A percentile compares a stretch with the other conserved stretches of the same genome.
phyloP scores from a whole-genome alignment of 805 yeast species.

The Tetrapisispora pingtungensis region DNA sequence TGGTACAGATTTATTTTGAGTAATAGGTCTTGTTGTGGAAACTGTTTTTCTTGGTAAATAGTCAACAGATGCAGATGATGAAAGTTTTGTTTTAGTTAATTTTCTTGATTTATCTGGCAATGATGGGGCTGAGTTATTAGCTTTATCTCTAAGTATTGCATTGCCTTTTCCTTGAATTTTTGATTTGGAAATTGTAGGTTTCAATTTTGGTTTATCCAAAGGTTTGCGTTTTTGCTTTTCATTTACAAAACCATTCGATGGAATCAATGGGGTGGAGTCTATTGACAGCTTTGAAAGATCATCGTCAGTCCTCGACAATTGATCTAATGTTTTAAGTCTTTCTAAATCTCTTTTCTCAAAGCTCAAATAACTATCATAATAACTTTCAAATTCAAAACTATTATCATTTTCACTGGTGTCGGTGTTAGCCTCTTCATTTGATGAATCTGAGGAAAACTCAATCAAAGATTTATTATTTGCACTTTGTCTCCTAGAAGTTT shows the following conservation, averaged over 20 bases:
- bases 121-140: constrained; percentile 15
- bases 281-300: background rate
- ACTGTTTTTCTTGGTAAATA: background rate
- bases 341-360: constrained; percentile 11
- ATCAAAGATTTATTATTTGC: background rate
- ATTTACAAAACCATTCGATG: background rate
- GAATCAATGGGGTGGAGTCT: constrained; percentile 3
- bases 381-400: constrained; percentile 17
- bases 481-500: background rate
- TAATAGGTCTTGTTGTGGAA: background rate
- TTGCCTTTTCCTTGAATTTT: background rate
- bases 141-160: constrained; percentile 3
- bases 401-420: background rate
- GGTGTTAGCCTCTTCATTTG: background rate
- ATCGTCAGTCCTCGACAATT: constrained; percentile 6
- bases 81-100: background rate
- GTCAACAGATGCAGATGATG: constrained; percentile 2
- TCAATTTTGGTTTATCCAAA: background rate
- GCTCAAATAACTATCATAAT: constrained; percentile 14
- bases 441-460: constrained; percentile 1
- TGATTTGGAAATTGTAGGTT: background rate
- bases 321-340: constrained; percentile 11
- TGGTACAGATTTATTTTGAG: background rate
- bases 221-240: background rate
- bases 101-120: constrained; percentile 5